Evolutionary conservation across 2,329 filamentous ascomycete genomes (phyloP).

Genomic region (Fusarium graminum): DNA sequence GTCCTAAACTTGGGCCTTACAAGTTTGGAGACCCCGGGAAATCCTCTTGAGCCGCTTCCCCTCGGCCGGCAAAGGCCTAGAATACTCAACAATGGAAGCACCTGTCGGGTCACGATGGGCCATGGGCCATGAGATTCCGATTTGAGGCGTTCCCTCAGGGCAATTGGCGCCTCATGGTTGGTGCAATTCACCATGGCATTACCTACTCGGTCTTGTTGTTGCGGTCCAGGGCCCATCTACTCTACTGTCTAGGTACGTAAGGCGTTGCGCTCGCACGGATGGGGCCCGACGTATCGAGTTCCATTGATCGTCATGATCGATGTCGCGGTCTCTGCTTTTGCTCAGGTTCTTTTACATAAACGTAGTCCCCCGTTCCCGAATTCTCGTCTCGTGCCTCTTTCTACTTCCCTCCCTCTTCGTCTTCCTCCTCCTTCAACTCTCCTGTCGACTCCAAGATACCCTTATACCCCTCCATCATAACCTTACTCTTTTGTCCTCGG

Average conservation of each 20-base stretch:
- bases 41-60: slow-evolving; percentile 54
- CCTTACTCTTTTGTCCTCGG: slow-evolving; percentile 18
- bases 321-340: slow-evolving; percentile 28
- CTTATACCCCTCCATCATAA: slow-evolving; percentile 36
- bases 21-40: slow-evolving; percentile 50
- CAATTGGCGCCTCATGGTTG: slow-evolving; percentile 33
- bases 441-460: slow-evolving; percentile 33
- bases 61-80: slow-evolving; percentile 47
- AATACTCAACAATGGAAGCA: slow-evolving; percentile 32
- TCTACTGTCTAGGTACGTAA: not conserved
- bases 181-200: slow-evolving; percentile 26
- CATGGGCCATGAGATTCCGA: slow-evolving; percentile 43
- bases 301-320: slow-evolving; percentile 46
- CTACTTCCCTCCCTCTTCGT: slow-evolving; percentile 23
- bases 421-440: slow-evolving; percentile 25
- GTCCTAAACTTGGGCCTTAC: slow-evolving; percentile 3
- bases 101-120: slow-evolving; percentile 42
- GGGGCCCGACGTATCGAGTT: slow-evolving; percentile 40
- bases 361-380: slow-evolving; percentile 36
- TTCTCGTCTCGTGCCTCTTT: slow-evolving; percentile 35
- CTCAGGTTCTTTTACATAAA: slow-evolving; percentile 27
- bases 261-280: slow-evolving; percentile 17
- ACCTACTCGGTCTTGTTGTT: slow-evolving; percentile 40
- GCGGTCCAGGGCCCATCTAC: slow-evolving; percentile 13
- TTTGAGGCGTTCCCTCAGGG: slow-evolving; percentile 26